Evolutionary conservation across 2,329 filamentous ascomycete species (phyloP).

Genomic region (Aspergillus fructus): DNA sequence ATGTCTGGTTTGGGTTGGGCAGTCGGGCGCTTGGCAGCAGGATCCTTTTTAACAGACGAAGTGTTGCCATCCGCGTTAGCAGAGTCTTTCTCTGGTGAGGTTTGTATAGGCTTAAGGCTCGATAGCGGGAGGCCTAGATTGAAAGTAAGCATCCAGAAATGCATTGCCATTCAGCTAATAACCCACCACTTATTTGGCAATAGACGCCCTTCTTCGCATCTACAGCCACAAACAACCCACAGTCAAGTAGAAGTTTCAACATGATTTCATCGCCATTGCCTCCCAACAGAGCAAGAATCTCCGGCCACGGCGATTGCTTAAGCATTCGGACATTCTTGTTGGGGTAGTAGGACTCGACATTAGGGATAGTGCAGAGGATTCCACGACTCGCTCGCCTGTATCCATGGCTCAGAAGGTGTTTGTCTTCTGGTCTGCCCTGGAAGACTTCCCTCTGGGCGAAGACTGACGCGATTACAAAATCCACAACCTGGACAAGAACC

Average conservation of each 20-base stretch:
- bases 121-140: conserved; percentile 32
- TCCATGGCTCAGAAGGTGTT: conserved; percentile 79
- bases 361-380: conserved; percentile 57
- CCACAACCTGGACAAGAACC: conserved; percentile 61
- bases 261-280: conserved; percentile 73
- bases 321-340: conserved; percentile 71
- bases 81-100: neutral
- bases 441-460: conserved; percentile 60
- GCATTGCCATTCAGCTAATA: neutral
- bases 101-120: conserved; percentile 26
- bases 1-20: neutral
- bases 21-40: neutral
- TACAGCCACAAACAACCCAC: conserved; percentile 70
- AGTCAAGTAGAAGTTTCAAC: conserved; percentile 72
- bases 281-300: conserved; percentile 72
- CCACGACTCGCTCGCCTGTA: conserved; percentile 56
- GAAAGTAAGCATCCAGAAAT: neutral
- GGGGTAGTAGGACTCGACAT: conserved; percentile 61
- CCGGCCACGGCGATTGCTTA: conserved; percentile 71
- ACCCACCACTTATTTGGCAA: conserved; percentile 73
- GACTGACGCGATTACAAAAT: conserved; percentile 74
- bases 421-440: conserved; percentile 53
- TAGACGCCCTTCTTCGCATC: conserved; percentile 63
- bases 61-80: neutral
- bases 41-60: neutral